phyloP scores from a whole-genome alignment of 225 moss, liverwort and hornwort genomes.

The Climacium dendroides region DNA sequence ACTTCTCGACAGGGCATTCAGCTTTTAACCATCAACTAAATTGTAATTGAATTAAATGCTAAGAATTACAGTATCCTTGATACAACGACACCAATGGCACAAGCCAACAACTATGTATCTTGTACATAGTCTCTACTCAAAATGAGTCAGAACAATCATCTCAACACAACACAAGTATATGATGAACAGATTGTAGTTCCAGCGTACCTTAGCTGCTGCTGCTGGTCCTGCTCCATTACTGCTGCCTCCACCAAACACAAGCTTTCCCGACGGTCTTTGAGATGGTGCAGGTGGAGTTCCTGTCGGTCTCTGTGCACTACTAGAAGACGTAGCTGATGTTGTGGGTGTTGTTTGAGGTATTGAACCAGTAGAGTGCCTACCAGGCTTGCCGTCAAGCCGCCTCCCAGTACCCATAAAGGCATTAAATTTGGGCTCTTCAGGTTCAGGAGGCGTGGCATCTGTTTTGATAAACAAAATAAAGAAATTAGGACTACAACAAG shows the following conservation, averaged over 20 bases:
- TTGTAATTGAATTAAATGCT: not conserved
- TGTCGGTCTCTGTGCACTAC: slow-evolving; percentile 35
- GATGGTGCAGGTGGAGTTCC: slow-evolving; percentile 41
- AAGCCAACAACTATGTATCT: not conserved
- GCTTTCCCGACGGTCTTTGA: slow-evolving; percentile 77
- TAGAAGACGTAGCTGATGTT: slow-evolving; percentile 12
- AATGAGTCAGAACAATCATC: not conserved
- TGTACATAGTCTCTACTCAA: not conserved
- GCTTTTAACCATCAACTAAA: not conserved
- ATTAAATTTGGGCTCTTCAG: slow-evolving; percentile 64
- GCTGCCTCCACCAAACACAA: slow-evolving; percentile 71
- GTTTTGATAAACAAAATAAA: not conserved
- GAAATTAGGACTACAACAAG: not conserved
- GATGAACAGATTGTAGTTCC: not conserved
- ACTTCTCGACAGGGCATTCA: not conserved
- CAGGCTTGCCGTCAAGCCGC: slow-evolving; percentile 91
- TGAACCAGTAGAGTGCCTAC: slow-evolving; percentile 42
- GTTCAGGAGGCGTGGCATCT: slow-evolving; percentile 40
- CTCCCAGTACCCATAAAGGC: slow-evolving; percentile 82
- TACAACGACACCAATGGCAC: not conserved
- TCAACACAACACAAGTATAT: not conserved
- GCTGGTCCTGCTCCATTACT: slow-evolving; percentile 29
- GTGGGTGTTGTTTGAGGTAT: slow-evolving; percentile 11
- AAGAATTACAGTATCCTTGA: not conserved
- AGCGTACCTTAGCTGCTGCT: slow-evolving; percentile 40